Base-by-base conservation (phyloP, 192 early-diverging fungal genomes). In the Funneliformis geosporum region DNA sequence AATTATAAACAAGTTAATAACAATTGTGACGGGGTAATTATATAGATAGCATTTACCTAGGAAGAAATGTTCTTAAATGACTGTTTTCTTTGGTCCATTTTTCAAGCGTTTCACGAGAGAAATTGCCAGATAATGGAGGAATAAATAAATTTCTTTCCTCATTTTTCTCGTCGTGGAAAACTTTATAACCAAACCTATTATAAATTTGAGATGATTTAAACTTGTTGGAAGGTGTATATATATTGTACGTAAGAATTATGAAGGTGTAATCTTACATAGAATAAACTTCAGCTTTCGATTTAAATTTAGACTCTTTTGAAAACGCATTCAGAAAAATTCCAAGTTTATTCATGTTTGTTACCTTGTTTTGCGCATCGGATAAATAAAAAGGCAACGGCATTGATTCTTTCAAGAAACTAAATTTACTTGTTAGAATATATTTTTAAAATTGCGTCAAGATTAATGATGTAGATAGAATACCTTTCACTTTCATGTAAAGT, bases 401-500 rank as follows among this genome's bases (percentile, higher is more conserved):
- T 14, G 40, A 9, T 9, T 44, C 67, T 21, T 69, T 44, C 40
- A 21, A 69, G 18, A 69, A n/a, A 40, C 67, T 69, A n/a, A 11
- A 69, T 69, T 27, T 42, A 38, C 33, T 33, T 33, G 28, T 67
- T 67, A 38, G n/a, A n/a, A 44, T 23, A 43, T 3, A 55, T 55
- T 21, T 55, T 18, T 18, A 55, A 43, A 69, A 4, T 38, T 8
- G 9, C 16, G 8, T 38, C 9, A 69, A 38, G 7, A 47, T 10
- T 74, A 6, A 38, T 59, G 16, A 55, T n/a, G 10, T 6, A 28
- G 39, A 16, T n/a, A n/a, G n/a, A n/a, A n/a, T 74, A 74, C 73
- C 73, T 74, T 55, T 74, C 38, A 8, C 55, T 74, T 39, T 50
- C 73, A 46, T 74, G 16, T 38, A 74, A 74, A 25, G 5, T 60